phyloP scores from a whole-genome alignment of 2,329 filamentous ascomycete genomes.

The Hypoxylon sp. region DNA sequence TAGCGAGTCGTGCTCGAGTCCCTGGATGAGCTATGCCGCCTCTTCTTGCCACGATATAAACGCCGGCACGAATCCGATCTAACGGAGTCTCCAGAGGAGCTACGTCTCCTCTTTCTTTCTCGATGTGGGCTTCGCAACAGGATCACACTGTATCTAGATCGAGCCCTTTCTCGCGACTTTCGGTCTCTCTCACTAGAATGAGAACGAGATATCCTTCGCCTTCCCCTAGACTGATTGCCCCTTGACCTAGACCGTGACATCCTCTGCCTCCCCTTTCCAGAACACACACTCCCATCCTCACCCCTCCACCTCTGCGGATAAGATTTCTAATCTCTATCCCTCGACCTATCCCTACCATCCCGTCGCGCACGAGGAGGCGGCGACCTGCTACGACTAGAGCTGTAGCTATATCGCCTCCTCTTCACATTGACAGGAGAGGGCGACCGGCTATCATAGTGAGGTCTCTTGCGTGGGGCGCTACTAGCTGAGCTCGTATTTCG shows the following conservation, averaged over 20 bases:
- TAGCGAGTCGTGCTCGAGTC: background rate
- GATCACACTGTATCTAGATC: background rate
- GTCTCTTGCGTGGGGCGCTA: conserved; percentile 39
- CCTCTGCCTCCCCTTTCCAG: background rate
- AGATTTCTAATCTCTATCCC: conserved; percentile 29
- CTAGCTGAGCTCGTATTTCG: conserved; percentile 44
- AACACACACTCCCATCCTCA: background rate
- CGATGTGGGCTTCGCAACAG: background rate
- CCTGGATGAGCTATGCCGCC: background rate
- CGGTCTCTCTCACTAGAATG: background rate
- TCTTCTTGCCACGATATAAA: background rate
- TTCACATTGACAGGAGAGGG: conserved; percentile 39
- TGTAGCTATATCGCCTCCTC: conserved; percentile 41
- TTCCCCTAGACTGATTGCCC: background rate
- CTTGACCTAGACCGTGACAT: background rate
- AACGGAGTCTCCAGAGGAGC: background rate
- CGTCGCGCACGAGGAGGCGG: conserved; percentile 20
- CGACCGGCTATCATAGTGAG: conserved; percentile 47
- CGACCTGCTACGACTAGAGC: conserved; percentile 28
- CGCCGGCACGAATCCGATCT: background rate
- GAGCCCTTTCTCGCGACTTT: background rate
- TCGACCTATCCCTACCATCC: conserved; percentile 11
- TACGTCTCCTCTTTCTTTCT: background rate
- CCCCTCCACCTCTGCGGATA: background rate
- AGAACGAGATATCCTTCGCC: background rate